Base-by-base conservation (phyloP, 2,329 filamentous ascomycete genomes). In the Aspergillus tanneri region DNA sequence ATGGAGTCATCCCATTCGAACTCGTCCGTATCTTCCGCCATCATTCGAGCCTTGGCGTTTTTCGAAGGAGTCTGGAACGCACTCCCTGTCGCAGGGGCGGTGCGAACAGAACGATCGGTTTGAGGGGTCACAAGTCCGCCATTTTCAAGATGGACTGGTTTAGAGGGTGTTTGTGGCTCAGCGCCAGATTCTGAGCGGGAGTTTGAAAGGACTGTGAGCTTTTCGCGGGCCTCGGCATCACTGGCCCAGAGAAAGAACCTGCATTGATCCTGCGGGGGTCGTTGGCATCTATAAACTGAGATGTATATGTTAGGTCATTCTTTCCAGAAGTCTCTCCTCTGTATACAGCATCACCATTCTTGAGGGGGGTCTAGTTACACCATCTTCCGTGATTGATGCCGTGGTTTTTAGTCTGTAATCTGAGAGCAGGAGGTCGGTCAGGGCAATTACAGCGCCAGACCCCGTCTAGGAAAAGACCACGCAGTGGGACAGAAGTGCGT, bases 201-300 rank as follows among this genome's bases (percentile, higher is more conserved):
- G 53, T 79, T 80, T 52, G 67, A 73, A 51, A 79, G 59, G 5
- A 81, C 64, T 18, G 73, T 72, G 9, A 65, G 65, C 49, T 76
- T 73, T 61, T 81, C 78, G 16, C 82, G 70, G n/a, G 68, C 54
- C 54, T 78, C 73, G 11, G 82, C 82, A 46, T 83, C 79, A 45
- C 78, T 74, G 11, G 77, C 73, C 82, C 81, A 85, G 0, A 85
- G 70, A 48, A 84, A 85, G 69, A 85, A 84, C 4, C 69, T 71
- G 59, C 82, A 85, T 32, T 73, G 68, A 37, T 74, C 67, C 2
- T 67, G 59, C 43, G 72, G 67, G 25, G 69, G 66, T 56, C 75
- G 73, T 55, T 82, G 78, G 58, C 82, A 85, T 3, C 76, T 79
- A 55, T 81, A 83, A 63, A 84, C 73, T 75, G 45, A 9, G 43